These are phyloP conservation scores for Herpotrichia juniperi DNA, from an alignment of 2,329 filamentous ascomycete genomes.

Conservation along the genomic window DNA sequence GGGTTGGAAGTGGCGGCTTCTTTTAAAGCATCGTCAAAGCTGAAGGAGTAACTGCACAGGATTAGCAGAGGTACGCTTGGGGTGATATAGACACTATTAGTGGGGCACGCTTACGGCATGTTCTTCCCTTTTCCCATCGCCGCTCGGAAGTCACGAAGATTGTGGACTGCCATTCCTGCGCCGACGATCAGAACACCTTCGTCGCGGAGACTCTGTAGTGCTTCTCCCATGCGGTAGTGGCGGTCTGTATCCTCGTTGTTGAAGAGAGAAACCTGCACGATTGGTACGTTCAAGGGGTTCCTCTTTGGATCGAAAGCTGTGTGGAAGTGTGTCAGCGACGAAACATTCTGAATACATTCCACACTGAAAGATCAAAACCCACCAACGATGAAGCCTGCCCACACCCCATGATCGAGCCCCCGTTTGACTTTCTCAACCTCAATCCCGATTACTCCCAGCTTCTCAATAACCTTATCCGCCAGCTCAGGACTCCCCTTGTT, in stretches of 20 bases:
- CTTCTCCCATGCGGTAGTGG: slow-evolving; percentile 20
- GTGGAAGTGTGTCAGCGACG: not conserved
- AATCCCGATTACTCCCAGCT: slow-evolving; percentile 64
- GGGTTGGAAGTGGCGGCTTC: slow-evolving; percentile 30
- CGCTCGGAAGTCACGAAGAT: slow-evolving; percentile 38
- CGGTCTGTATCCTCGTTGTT: slow-evolving; percentile 16
- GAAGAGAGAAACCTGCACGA: slow-evolving; percentile 22
- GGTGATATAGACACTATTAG: not conserved
- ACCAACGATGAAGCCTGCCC: slow-evolving; percentile 68
- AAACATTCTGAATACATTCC: not conserved
- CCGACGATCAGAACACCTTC: slow-evolving; percentile 20
- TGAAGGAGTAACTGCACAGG: slow-evolving; percentile 30
- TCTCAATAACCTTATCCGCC: slow-evolving; percentile 61
- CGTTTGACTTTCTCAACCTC: slow-evolving; percentile 64
- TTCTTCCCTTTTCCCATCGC: slow-evolving; percentile 21
- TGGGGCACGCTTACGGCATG: slow-evolving; percentile 24
- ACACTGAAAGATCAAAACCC: slow-evolving; percentile 25
- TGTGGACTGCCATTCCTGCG: slow-evolving; percentile 37
- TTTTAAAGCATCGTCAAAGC: slow-evolving; percentile 28
- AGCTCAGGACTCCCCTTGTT: slow-evolving; percentile 65
- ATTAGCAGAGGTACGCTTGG: not conserved
- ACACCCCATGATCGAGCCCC: slow-evolving; percentile 78
- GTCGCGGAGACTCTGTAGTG: slow-evolving; percentile 17
- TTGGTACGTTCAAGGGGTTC: slow-evolving; percentile 43
- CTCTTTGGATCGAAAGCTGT: slow-evolving; percentile 42